These are phyloP conservation scores for Pythium guiyangense DNA, from an alignment of 352 stramenopile genomes.

Conservation along the genomic window DNA sequence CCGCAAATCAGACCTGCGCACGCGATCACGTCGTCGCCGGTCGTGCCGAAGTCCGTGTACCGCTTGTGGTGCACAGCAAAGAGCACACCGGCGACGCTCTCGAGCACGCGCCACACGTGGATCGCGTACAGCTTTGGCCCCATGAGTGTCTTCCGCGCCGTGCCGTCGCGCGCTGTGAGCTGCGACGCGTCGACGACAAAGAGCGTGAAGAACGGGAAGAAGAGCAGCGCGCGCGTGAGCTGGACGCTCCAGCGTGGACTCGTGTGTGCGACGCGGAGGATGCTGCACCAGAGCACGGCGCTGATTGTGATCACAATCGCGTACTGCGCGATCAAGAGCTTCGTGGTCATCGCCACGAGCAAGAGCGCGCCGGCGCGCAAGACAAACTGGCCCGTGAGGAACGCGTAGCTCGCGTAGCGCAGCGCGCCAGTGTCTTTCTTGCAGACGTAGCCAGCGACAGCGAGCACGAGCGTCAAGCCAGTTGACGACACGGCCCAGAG, in stretches of 20 bases:
- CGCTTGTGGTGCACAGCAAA: constrained; percentile 34
- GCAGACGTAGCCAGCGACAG: constrained; percentile 33
- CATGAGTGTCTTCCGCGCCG: constrained; percentile 26
- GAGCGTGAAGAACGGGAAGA: constrained; percentile 66
- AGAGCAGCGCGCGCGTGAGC: constrained; percentile 39
- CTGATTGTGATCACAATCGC: constrained; percentile 25
- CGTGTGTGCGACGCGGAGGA: constrained; percentile 38
- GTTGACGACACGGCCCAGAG: constrained; percentile 54
- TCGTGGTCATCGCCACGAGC: constrained; percentile 61
- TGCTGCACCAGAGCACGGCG: constrained; percentile 26
- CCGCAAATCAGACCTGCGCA: constrained; percentile 31
- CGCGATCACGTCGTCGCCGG: constrained; percentile 29
- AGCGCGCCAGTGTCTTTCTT: constrained; percentile 35
- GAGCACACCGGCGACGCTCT: constrained; percentile 41
- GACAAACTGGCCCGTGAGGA: constrained; percentile 56
- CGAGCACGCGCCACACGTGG: constrained; percentile 50
- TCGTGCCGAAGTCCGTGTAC: constrained; percentile 61
- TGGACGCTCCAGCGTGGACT: constrained; percentile 25
- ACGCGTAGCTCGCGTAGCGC: constrained; percentile 30
- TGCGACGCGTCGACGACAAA: constrained; percentile 54
- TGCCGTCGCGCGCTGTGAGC: constrained; percentile 27
- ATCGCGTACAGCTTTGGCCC: constrained; percentile 30
- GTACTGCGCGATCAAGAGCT: constrained; percentile 34
- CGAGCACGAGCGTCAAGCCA: constrained; percentile 41
- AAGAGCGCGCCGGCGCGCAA: constrained; percentile 55